These are phyloP conservation scores for Cephaloascus fragrans DNA, from an alignment of 805 yeast genomes.

Conservation along the genomic window DNA sequence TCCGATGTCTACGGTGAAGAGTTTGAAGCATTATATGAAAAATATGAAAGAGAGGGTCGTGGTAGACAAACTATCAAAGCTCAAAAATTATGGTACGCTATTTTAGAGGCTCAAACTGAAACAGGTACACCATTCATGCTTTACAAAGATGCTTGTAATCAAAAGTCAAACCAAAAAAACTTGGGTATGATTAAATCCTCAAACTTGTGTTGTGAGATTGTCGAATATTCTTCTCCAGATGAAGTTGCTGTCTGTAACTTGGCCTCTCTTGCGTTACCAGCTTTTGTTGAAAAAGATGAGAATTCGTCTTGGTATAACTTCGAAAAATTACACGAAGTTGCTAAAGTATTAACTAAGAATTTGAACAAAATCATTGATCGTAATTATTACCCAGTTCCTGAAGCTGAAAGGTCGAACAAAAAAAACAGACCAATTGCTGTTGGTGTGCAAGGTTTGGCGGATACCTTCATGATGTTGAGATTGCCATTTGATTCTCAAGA, in stretches of 20 bases:
- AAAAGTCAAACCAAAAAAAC: slow-evolving; percentile 83
- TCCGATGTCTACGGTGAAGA: slow-evolving; percentile 78
- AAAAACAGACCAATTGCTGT: slow-evolving; percentile 90
- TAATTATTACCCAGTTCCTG: slow-evolving; percentile 74
- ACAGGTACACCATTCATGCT: slow-evolving; percentile 95
- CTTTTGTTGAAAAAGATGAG: slow-evolving; percentile 45
- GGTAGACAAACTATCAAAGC: slow-evolving; percentile 66
- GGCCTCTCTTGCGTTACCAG: slow-evolving; percentile 85
- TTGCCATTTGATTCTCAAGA: slow-evolving; percentile 78
- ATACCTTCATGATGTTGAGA: slow-evolving; percentile 69
- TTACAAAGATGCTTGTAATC: slow-evolving; percentile 87
- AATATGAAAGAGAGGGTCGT: slow-evolving; percentile 63
- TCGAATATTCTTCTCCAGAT: slow-evolving; percentile 84
- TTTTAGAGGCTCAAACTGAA: slow-evolving; percentile 87
- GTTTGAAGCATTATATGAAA: slow-evolving; percentile 59
- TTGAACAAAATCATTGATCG: slow-evolving; percentile 78
- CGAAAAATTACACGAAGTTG: slow-evolving; percentile 59
- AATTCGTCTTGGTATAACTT: slow-evolving; percentile 58
- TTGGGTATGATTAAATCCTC: slow-evolving; percentile 89
- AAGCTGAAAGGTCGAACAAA: slow-evolving; percentile 66
- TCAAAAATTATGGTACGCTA: slow-evolving; percentile 84
- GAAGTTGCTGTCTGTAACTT: slow-evolving; percentile 95
- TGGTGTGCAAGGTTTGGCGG: slow-evolving; percentile 98
- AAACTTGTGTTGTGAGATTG: slow-evolving; percentile 88
- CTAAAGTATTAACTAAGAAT: slow-evolving; percentile 72